These are phyloP conservation scores for Heterobasidion irregulare DNA, from an alignment of 1,284 basidiomycete genomes.

Conservation along the genomic window DNA sequence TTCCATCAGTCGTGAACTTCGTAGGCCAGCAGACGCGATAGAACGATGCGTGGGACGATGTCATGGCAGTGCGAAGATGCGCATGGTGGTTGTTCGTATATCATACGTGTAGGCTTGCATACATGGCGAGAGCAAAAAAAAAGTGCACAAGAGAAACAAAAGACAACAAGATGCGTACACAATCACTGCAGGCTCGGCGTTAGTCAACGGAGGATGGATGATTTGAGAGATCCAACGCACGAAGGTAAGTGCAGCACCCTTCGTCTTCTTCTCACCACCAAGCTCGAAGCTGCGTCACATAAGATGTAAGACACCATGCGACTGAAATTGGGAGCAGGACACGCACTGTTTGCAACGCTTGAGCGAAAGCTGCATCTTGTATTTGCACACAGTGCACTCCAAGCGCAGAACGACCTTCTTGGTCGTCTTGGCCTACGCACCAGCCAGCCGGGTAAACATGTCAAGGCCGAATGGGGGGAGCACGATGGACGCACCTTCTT, in stretches of 20 bases:
- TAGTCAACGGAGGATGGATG: conserved; percentile 2
- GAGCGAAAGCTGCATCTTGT: conserved; percentile 92
- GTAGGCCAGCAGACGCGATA: not conserved
- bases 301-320: conserved; percentile 16
- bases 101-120: conserved; percentile 15
- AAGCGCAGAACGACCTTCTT: conserved; percentile 99
- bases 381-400: conserved; percentile 98
- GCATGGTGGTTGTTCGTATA: conserved; percentile 14
- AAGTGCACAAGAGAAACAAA: conserved; percentile 9
- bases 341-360: conserved; percentile 99
- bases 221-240: conserved; percentile 39
- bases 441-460: not conserved
- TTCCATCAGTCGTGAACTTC: too few relatives aligned
- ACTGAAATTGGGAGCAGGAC: not conserved
- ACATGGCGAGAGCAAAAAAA: conserved; percentile 10
- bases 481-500: conserved; percentile 66
- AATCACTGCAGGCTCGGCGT: conserved; percentile 15
- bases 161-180: conserved; percentile 6
- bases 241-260: conserved; percentile 91
- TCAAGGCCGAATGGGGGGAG: not conserved
- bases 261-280: conserved; percentile 99
- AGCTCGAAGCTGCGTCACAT: conserved; percentile 77
- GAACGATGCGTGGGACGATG: not conserved
- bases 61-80: not conserved
- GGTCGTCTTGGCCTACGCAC: conserved; percentile 80